Evolutionary conservation across 345 rosid species (phyloP).

Genomic region (Citrus unshiu): DNA sequence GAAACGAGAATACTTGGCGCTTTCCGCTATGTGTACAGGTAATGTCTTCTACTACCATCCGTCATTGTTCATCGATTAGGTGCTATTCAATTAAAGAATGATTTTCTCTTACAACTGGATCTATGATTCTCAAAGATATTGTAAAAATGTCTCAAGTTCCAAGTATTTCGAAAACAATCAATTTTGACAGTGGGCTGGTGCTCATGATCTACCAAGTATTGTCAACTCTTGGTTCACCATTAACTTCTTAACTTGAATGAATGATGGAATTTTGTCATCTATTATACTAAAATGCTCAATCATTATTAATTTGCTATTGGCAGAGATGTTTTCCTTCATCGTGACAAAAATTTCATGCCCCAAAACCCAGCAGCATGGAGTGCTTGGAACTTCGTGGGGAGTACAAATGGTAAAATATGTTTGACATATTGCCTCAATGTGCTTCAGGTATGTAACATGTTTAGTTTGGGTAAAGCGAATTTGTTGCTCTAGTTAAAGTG

Average conservation of each 20-base stretch:
- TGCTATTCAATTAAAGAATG: not conserved
- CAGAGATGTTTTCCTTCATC: conserved; percentile 83
- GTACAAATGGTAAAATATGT: conserved; percentile 56
- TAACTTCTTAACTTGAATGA: not conserved
- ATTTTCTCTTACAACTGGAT: too few species aligned
- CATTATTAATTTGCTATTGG: conserved; percentile 17
- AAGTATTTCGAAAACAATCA: not conserved
- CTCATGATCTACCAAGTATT: too few species aligned
- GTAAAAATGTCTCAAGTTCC: not conserved
- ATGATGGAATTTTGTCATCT: not conserved
- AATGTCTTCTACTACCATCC: not conserved
- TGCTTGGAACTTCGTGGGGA: conserved; percentile 89
- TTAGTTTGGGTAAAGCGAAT: not conserved
- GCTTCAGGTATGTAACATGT: conserved; percentile 64
- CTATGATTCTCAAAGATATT: too few species aligned
- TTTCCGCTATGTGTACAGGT: conserved; percentile 82
- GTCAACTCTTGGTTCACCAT: too few species aligned
- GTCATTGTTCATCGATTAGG: not conserved
- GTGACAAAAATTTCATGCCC: conserved; percentile 76
- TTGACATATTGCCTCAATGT: conserved; percentile 92
- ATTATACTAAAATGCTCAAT: not conserved
- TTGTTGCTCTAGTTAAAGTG: not conserved
- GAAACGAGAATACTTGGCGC: conserved; percentile 80
- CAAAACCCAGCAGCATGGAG: conserved; percentile 52
- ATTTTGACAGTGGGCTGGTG: not conserved